A percentile compares a stretch with the other conserved stretches of the same genome.
phyloP scores from a whole-genome alignment of 2,329 filamentous ascomycete species.

The Cytospora piceae region DNA sequence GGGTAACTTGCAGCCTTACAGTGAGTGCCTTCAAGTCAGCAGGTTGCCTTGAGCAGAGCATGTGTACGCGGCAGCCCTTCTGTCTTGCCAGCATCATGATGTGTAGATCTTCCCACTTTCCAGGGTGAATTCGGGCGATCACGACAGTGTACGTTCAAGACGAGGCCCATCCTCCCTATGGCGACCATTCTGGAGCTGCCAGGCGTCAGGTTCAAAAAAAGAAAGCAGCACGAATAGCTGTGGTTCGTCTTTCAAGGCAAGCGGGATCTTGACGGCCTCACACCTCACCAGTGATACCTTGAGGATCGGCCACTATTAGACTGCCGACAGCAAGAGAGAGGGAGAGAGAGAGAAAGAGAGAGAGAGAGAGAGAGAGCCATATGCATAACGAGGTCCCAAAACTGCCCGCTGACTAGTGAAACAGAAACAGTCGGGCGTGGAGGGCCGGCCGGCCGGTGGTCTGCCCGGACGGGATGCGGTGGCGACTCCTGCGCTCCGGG shows the following conservation, averaged over 20 bases:
- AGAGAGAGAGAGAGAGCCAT: too few species aligned
- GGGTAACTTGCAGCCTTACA: not conserved
- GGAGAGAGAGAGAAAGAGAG: too few species aligned
- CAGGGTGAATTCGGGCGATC: too few species aligned
- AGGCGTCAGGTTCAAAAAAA: too few species aligned
- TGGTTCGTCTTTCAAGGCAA: not conserved
- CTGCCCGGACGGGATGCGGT: constrained; percentile 17
- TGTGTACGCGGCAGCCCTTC: not conserved
- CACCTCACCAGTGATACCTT: not conserved
- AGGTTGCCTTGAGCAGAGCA: not conserved
- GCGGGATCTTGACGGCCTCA: not conserved
- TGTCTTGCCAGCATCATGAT: not conserved
- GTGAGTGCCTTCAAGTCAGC: not conserved
- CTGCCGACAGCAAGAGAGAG: not conserved
- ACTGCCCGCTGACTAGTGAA: not conserved
- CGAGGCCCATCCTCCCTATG: too few species aligned
- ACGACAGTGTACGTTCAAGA: too few species aligned
- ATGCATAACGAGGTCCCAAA: not conserved
- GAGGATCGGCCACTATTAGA: not conserved
- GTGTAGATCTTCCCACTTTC: not conserved
- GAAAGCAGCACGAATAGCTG: too few species aligned
- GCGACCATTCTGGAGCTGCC: not conserved
- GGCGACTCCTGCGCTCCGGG: not conserved
- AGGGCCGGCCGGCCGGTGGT: constrained; percentile 22
- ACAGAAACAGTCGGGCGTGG: constrained; percentile 13